These are phyloP conservation scores for Chlamydomonas sp. DNA, from an alignment of 139 green algal species.

Conservation along the genomic window DNA sequence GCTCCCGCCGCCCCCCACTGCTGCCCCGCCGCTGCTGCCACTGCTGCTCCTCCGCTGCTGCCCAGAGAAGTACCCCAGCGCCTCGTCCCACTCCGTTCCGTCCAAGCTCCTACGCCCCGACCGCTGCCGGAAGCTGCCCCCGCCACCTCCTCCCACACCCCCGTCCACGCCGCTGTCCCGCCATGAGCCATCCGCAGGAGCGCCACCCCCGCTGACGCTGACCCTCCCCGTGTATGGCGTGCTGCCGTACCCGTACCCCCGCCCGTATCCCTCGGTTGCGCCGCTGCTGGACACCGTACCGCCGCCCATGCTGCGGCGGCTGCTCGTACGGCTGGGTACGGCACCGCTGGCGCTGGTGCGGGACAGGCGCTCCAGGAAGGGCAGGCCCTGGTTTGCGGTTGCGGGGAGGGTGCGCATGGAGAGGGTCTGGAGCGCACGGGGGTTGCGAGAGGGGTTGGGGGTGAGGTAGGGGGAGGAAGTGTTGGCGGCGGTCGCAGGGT, in stretches of 20 bases:
- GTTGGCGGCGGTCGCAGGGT: neutral
- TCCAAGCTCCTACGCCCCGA: too few species aligned
- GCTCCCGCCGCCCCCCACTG: neutral
- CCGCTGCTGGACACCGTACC: neutral
- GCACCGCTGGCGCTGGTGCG: neutral
- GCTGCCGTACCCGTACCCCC: too few species aligned
- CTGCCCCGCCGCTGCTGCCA: neutral
- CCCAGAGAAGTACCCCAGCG: too few species aligned
- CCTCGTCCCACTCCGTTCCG: too few species aligned
- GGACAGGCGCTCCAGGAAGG: conserved; percentile 28
- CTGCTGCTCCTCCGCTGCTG: neutral
- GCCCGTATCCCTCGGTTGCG: neutral
- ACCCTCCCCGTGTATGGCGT: too few species aligned
- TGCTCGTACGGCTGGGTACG: neutral
- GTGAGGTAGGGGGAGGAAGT: neutral
- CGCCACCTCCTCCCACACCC: too few species aligned
- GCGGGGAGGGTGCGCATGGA: neutral
- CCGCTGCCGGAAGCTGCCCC: too few species aligned
- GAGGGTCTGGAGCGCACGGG: neutral
- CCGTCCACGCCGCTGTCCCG: too few species aligned
- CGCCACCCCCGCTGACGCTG: too few species aligned
- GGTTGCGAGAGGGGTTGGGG: neutral
- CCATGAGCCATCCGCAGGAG: too few species aligned
- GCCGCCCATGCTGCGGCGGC: neutral
- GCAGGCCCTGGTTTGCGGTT: neutral